Percentiles rank a stretch among this genome's conserved stretches.
phyloP scores from a whole-genome alignment of 1,139 yeast genomes.

The Meyerozyma smithsonii region DNA sequence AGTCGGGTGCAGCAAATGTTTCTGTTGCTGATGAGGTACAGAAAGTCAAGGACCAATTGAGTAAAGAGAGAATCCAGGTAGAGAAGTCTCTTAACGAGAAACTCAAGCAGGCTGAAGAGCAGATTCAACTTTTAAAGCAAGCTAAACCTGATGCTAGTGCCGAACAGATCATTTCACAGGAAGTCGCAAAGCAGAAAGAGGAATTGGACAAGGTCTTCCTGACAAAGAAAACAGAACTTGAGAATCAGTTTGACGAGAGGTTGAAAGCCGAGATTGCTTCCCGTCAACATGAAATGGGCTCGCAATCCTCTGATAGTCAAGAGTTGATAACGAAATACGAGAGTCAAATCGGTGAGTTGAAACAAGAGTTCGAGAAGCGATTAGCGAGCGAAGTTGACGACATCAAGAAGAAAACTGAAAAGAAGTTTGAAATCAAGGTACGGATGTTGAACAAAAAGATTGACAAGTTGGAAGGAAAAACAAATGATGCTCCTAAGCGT shows the following conservation, averaged over 20 bases:
- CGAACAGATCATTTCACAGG: conserved; percentile 1
- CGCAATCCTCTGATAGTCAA: conserved; percentile 5
- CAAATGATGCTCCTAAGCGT: conserved; percentile 9
- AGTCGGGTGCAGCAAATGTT: background rate
- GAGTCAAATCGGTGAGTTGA: conserved; percentile 21
- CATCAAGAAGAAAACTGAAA: conserved; percentile 31
- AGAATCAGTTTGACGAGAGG: conserved; percentile 3
- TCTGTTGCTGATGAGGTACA: background rate
- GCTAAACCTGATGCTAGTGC: no score
- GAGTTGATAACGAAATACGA: conserved; percentile 15
- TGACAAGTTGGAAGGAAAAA: conserved; percentile 26
- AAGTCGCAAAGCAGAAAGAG: conserved; percentile 7
- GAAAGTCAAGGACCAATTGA: background rate
- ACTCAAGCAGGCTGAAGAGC: background rate
- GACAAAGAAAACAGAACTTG: conserved; percentile 7
- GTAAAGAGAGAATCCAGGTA: conserved; percentile 7
- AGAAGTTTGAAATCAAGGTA: conserved; percentile 38
- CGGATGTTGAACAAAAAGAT: conserved; percentile 41
- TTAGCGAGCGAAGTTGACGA: conserved; percentile 29
- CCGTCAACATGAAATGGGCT: background rate
- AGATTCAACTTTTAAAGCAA: background rate
- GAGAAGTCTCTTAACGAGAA: conserved; percentile 9
- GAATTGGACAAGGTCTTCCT: background rate
- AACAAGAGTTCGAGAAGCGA: conserved; percentile 23
- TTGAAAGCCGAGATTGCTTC: conserved; percentile 4